Conservation (phyloP, 169 alveolate species). For the Plasmodium reichenowi region DNA sequence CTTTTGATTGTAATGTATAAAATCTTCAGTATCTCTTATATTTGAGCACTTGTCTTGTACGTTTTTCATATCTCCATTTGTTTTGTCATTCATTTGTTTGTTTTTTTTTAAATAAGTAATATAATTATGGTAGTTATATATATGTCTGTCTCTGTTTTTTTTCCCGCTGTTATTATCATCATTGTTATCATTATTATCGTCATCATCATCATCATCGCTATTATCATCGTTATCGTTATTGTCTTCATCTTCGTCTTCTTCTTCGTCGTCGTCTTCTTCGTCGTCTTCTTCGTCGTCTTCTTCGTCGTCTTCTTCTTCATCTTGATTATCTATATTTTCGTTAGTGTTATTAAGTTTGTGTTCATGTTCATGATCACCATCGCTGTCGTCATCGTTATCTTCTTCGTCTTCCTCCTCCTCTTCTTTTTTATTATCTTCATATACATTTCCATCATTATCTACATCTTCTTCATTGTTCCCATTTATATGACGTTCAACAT, state of each 20-base stretch:
- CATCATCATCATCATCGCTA: slow-evolving; percentile 13
- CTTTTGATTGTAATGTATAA: slow-evolving; percentile 14
- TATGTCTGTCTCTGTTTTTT: slow-evolving; percentile 15
- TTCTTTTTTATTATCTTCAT: slow-evolving; percentile 15
- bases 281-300: slow-evolving; percentile 12
- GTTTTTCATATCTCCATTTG: slow-evolving; percentile 11
- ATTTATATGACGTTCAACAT: not conserved
- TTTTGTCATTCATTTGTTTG: slow-evolving; percentile 5
- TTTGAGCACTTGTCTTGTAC: slow-evolving; percentile 9
- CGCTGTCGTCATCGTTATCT: not conserved
- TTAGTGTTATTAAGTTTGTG: not conserved
- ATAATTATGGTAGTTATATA: slow-evolving; percentile 34
- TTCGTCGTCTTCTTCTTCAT: not conserved
- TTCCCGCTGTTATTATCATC: slow-evolving; percentile 41
- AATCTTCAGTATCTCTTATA: slow-evolving; percentile 13
- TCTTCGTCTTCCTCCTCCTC: slow-evolving; percentile 7
- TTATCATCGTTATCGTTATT: slow-evolving; percentile 45
- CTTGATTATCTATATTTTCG: not conserved
- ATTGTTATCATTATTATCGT: slow-evolving; percentile 75
- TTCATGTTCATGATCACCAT: not conserved
- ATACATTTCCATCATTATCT: slow-evolving; percentile 49
- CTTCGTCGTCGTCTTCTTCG: slow-evolving; percentile 33
- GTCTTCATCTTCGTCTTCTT: slow-evolving; percentile 76
- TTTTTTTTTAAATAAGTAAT: slow-evolving; percentile 26
- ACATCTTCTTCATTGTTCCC: slow-evolving; percentile 69